Evolutionary conservation across 2,329 filamentous ascomycete species (phyloP).

Genomic region (Biscogniauxia mediterranea): DNA sequence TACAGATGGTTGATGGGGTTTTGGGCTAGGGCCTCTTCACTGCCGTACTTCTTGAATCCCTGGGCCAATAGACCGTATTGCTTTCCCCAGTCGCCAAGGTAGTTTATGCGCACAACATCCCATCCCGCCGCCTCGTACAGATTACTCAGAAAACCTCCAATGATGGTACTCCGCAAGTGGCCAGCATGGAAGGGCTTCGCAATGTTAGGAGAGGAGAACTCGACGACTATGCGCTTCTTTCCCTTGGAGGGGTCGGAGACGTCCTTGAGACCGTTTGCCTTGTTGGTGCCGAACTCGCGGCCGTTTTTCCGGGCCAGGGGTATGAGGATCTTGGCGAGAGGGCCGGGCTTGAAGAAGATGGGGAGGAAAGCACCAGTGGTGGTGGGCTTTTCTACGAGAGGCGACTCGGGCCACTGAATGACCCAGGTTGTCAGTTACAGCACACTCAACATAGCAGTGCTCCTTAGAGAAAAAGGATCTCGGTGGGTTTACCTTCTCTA

Average conservation of each 20-base stretch:
- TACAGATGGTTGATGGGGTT: conserved; percentile 73
- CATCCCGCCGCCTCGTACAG: conserved; percentile 67
- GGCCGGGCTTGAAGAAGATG: conserved; percentile 75
- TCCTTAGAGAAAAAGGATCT: conserved; percentile 3
- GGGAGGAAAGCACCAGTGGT: conserved; percentile 68
- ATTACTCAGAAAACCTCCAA: conserved; percentile 70
- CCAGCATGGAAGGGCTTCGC: conserved; percentile 73
- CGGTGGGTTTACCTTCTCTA: conserved; percentile 48
- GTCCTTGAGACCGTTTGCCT: conserved; percentile 57
- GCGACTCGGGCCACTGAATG: conserved; percentile 70
- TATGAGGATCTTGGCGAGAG: conserved; percentile 64
- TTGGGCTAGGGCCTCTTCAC: conserved; percentile 58
- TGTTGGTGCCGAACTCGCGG: conserved; percentile 63
- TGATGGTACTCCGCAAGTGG: conserved; percentile 74
- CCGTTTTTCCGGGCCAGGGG: conserved; percentile 66
- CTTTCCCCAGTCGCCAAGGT: conserved; percentile 78
- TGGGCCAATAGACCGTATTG: conserved; percentile 67
- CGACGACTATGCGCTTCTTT: conserved; percentile 57
- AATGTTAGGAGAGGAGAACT: conserved; percentile 76
- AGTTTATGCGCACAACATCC: conserved; percentile 71
- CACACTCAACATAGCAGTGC: too few species aligned
- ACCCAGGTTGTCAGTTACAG: not conserved
- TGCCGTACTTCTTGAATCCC: conserved; percentile 67
- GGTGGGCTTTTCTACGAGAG: conserved; percentile 68
- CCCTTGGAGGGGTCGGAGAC: conserved; percentile 37